These are phyloP conservation scores for Yamadazyma buinensis DNA, from an alignment of 1,139 yeast species.

Conservation along the genomic window DNA sequence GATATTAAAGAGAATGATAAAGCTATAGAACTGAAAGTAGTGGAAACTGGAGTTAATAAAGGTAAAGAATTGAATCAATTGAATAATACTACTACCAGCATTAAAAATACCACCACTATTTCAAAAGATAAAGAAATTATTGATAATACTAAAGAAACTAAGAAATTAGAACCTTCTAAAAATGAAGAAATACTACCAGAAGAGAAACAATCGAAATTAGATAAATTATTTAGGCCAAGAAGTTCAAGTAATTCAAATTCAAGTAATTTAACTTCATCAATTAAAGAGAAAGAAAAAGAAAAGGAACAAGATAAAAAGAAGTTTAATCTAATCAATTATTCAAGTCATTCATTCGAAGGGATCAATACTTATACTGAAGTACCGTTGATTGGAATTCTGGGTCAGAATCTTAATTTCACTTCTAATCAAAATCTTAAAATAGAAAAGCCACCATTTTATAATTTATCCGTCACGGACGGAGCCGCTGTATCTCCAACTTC, in stretches of 20 bases:
- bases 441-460: no score
- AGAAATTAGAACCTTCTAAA: not conserved
- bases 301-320: constrained; percentile 12
- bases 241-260: constrained; percentile 8
- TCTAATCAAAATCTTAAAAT: no score
- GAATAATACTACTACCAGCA: no score
- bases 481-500: constrained; percentile 1
- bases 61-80: not conserved
- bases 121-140: no score
- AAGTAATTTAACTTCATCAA: constrained; percentile 1
- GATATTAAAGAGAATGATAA: not conserved
- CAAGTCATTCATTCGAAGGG: constrained; percentile 15
- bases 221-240: constrained; percentile 13
- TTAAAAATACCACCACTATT: no score
- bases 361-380: not conserved
- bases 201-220: constrained; percentile 10
- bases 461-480: no score
- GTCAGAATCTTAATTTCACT: no score
- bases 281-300: no score
- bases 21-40: not conserved
- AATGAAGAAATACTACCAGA: not conserved
- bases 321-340: constrained; percentile 13
- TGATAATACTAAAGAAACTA: not conserved
- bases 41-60: not conserved
- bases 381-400: no score